Base-by-base conservation (phyloP, 2,329 filamentous ascomycete species). In the Ascochyta clinopodiicola region DNA sequence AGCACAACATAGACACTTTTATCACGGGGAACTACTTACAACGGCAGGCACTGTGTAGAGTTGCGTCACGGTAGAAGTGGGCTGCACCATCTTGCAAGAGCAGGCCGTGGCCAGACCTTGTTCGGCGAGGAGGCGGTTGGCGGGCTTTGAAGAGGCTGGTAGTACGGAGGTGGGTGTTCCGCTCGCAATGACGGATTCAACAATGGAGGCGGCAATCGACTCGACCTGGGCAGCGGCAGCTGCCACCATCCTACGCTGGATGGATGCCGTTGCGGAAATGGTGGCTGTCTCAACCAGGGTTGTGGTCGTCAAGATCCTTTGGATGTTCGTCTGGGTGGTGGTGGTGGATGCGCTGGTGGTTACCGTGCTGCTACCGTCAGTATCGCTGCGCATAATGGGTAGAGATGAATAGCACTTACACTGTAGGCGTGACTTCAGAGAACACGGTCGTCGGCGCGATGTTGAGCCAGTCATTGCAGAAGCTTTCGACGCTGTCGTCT, bases 401-500 rank as follows among this genome's bases (percentile, higher is more conserved):
- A 2, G 8, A 17, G n/a, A 22, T 17, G 36, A 4, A 31, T 24
- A 10, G 12, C 2, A 31, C 62, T 56, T 62, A 74, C 71, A 65
- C 43, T 12, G 63, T 68, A 1, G 65, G 64, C 10, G 67, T 72
- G 21, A 57, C 49, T 12, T 69, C 64, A 6, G 61, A 45, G 9
- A 59, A 55, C 9, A 47, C 45, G 21, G 68, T 71, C 12, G 67
- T 55, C 22, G 70, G 66, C 7, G 49, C 48, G 5, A 72, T 62
- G n/a, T 56, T 64, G 32, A 74, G 60, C 61, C 62, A 67, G 44
- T 59, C 63, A 40, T 72, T 71, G 53, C 70, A 73, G 44, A 73
- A 70, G 10, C 43, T 62, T 25, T 64, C 55, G 22, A 63, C 52
- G 15, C 57, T 52, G n/a, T 50, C 36, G 9, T 38, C 32, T 0